Evolutionary conservation across 1,284 basidiomycete species (phyloP).

Genomic region (Hymenochaete sp.): DNA sequence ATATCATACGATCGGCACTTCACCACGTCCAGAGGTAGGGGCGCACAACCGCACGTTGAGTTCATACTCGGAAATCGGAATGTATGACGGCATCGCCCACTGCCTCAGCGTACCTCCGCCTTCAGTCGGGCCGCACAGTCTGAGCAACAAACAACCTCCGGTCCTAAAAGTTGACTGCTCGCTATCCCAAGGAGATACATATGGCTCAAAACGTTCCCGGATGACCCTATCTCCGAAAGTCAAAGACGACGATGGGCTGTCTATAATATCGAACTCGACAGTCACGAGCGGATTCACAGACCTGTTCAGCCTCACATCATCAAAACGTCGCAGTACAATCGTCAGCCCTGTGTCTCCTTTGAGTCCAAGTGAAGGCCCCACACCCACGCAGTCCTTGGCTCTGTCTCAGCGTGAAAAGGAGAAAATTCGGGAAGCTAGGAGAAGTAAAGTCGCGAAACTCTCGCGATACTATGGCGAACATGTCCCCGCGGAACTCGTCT

Average conservation of each 20-base stretch:
- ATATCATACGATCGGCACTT: too few species aligned
- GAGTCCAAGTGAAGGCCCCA: background rate
- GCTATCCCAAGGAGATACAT: background rate
- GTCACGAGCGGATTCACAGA: slow-evolving; percentile 6
- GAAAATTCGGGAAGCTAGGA: slow-evolving; percentile 18
- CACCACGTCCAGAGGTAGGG: background rate
- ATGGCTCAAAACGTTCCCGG: slow-evolving; percentile 4
- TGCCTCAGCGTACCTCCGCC: background rate
- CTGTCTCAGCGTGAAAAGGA: background rate
- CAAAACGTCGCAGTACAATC: too few species aligned
- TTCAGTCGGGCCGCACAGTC: background rate
- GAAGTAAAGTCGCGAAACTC: slow-evolving; percentile 33
- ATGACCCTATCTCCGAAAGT: background rate
- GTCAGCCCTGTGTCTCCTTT: too few species aligned
- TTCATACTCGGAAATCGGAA: background rate
- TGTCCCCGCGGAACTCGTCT: slow-evolving; percentile 32
- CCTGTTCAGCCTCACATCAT: slow-evolving; percentile 6
- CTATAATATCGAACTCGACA: slow-evolving; percentile 10
- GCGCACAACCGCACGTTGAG: too few species aligned
- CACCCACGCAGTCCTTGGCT: background rate
- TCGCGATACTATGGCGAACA: slow-evolving; percentile 33
- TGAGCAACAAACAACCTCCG: slow-evolving; percentile 8
- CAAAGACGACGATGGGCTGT: slow-evolving; percentile 2
- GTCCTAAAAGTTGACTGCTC: slow-evolving; percentile 13
- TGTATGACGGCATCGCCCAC: background rate